These are phyloP conservation scores for Leucocoprinus leucothites DNA, from an alignment of 768 basidiomycete species.

Conservation along the genomic window DNA sequence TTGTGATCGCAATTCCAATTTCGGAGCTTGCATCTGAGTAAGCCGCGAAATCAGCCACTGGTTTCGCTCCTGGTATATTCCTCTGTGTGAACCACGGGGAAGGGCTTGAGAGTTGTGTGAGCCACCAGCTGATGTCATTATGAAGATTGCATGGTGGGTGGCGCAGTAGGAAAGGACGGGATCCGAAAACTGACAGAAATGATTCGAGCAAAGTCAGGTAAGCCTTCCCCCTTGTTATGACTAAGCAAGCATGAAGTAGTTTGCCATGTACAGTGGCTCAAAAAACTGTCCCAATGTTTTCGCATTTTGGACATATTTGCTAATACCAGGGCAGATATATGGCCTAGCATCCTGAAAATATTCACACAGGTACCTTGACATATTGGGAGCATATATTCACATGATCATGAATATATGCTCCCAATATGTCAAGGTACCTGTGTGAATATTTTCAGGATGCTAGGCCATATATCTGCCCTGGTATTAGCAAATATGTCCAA, in stretches of 20 bases:
- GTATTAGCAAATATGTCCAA: no score
- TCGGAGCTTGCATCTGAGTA: conserved; percentile 37
- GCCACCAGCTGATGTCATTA: conserved; percentile 32
- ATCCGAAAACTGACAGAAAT: conserved; percentile 24
- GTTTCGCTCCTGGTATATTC: conserved; percentile 22
- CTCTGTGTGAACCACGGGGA: background rate
- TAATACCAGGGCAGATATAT: no score
- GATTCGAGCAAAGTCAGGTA: conserved; percentile 17
- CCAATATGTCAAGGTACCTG: no score
- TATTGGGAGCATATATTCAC: no score
- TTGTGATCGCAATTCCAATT: conserved; percentile 26
- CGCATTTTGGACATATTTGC: no score
- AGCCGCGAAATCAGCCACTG: conserved; percentile 23
- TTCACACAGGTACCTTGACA: no score
- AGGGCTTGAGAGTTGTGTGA: conserved; percentile 7
- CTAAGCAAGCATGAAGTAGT: conserved; percentile 25
- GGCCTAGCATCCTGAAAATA: no score
- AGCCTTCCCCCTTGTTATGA: conserved; percentile 25
- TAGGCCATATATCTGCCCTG: no score
- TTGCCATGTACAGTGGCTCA: no score
- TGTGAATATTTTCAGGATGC: no score
- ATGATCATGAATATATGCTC: no score
- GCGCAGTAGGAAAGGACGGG: conserved; percentile 28
- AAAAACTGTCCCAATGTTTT: no score
- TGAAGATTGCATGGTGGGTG: conserved; percentile 2